Evolutionary conservation across 768 basidiomycete genomes (phyloP), one percentile per base, ranked within the genome.

Genomic region (Coprinopsis sp.): DNA sequence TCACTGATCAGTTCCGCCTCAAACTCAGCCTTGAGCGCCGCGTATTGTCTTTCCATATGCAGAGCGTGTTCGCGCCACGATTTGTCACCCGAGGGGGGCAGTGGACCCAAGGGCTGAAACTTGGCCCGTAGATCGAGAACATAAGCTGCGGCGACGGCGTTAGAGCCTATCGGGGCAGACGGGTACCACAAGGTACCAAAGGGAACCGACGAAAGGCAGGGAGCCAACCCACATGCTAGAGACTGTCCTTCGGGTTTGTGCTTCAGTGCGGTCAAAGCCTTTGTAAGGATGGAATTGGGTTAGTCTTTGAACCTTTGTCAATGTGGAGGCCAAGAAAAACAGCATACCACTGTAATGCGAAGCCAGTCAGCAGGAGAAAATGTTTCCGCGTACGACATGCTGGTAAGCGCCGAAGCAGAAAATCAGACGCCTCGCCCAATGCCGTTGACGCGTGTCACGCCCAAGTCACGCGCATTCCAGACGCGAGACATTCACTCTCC

Each of bases 181-280:
- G 16, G 27, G 31, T 43, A 27, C 28, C 23, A 16, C n/a, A 39
- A 22, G 37, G 36, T 8, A 16, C n/a, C 37, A 37, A 52, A 31
- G 18, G 12, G 21, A 24, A 23, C 22, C 11, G 38, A 24, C 28
- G 31, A 44, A 27, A 30, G 23, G 18, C n/a, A 39, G 19, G 37
- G 36, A 12, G 18, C n/a, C 37, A 37, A 52, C 69, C 33, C 51
- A 77, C 78, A 65, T 40, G 63, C 50, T 50, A 64, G 63, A 8
- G 74, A 72, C 51, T 71, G 65, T 19, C 63, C 52, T 14, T 57
- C 44, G 22, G 76, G 75, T 47, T 74, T 77, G 58, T 64, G 66
- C 59, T 66, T 70, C 24, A 79, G 59, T 7, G 71, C 69, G 18
- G 66, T 59, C 21, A 80, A 54, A 8, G 76, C 77, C 77, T 80